Conservation (phyloP, 768 basidiomycete genomes). For the Myochromella boudieri region DNA sequence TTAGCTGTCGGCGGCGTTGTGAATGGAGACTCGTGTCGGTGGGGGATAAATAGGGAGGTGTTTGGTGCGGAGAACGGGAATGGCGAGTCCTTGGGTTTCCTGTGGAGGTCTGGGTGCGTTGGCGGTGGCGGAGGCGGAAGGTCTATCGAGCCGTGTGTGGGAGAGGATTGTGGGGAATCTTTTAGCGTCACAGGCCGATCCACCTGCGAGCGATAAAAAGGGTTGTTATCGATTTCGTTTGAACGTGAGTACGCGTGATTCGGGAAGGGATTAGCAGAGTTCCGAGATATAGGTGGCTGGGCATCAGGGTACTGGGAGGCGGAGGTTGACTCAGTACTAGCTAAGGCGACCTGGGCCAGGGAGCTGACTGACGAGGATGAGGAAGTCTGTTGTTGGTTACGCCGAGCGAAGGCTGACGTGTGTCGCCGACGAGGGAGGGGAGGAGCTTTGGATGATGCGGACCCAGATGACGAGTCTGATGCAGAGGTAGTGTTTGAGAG, state of each 20-base stretch:
- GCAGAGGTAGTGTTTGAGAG: too few species aligned
- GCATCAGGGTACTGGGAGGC: slow-evolving; percentile 13
- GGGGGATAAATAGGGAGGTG: too few species aligned
- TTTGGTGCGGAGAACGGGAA: slow-evolving; percentile 16
- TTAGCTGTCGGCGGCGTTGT: not conserved
- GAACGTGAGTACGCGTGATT: slow-evolving; percentile 9
- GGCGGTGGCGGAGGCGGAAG: slow-evolving; percentile 27
- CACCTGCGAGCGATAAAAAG: slow-evolving; percentile 8
- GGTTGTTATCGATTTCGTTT: slow-evolving; percentile 9
- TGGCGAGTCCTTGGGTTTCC: slow-evolving; percentile 1
- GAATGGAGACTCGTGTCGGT: too few species aligned
- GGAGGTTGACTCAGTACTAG: slow-evolving; percentile 14
- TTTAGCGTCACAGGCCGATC: not conserved
- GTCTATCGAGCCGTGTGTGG: slow-evolving; percentile 22
- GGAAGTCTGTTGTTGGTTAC: slow-evolving; percentile 27
- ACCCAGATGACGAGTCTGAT: too few species aligned
- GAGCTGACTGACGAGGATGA: slow-evolving; percentile 44
- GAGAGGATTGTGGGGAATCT: slow-evolving; percentile 29
- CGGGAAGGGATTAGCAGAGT: too few species aligned
- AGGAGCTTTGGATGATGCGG: too few species aligned
- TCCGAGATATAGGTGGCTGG: not conserved
- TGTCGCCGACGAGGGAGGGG: slow-evolving; percentile 32
- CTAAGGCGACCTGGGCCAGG: slow-evolving; percentile 46
- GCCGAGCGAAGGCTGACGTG: too few species aligned
- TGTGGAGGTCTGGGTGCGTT: slow-evolving; percentile 8